A percentile compares a stretch with the other conserved stretches of the same genome.
Evolutionary conservation across 208 protist species (phyloP).

Genomic region (Herpetomonas samuelpessoai): DNA sequence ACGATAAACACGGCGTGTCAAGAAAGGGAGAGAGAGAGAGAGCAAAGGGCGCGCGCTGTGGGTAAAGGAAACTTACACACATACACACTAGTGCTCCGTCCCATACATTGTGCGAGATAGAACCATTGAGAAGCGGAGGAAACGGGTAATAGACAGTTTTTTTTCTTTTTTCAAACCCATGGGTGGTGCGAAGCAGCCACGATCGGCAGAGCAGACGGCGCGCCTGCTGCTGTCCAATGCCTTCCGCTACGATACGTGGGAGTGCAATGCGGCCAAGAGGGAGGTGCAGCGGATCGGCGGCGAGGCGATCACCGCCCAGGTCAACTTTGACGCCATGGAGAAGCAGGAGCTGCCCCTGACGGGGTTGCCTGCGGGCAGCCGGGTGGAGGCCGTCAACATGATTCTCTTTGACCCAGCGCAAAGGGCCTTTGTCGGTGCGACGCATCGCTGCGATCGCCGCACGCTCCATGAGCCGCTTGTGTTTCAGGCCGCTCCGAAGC

Average conservation of each 20-base stretch:
- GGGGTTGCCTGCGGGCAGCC: neutral
- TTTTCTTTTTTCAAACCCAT: neutral
- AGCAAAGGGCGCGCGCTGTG: too few species aligned
- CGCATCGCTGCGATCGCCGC: constrained; percentile 36
- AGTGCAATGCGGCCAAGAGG: constrained; percentile 42
- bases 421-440: constrained; percentile 68
- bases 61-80: too few species aligned
- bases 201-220: constrained; percentile 81
- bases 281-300: constrained; percentile 32
- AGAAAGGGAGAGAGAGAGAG: too few species aligned
- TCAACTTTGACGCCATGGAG: constrained; percentile 25
- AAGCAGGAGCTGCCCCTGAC: constrained; percentile 23
- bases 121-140: too few species aligned
- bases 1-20: too few species aligned
- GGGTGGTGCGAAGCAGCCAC: constrained; percentile 18
- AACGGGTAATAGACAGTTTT: too few species aligned
- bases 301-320: constrained; percentile 28
- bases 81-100: too few species aligned
- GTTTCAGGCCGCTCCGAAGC: constrained; percentile 45
- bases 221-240: constrained; percentile 81
- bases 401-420: constrained; percentile 57
- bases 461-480: constrained; percentile 38
- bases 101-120: too few species aligned
- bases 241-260: constrained; percentile 86
- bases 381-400: constrained; percentile 58